Conservation (phyloP, 306 rosid genomes). For the Rosa rugosa region DNA sequence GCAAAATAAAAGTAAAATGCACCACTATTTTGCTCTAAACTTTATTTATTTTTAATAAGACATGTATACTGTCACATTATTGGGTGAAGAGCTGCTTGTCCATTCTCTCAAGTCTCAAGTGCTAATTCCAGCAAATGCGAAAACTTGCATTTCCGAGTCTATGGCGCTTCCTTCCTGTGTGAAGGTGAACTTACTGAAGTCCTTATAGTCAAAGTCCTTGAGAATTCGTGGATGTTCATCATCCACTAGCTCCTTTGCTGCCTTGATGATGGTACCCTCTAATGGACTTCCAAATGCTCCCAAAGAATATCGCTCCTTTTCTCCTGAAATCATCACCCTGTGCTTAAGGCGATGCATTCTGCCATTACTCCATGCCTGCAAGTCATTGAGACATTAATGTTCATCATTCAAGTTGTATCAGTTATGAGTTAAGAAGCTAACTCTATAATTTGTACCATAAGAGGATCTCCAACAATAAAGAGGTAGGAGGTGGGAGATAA, state of each 20-base stretch:
- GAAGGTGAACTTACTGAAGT: not conserved
- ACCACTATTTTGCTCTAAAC: not conserved
- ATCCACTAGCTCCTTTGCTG: constrained; percentile 13
- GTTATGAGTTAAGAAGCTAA: not conserved
- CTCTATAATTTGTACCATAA: constrained; percentile 4
- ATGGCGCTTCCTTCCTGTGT: not conserved
- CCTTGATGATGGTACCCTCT: constrained; percentile 15
- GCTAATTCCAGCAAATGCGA: constrained; percentile 12
- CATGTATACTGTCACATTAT: not conserved
- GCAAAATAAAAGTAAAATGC: too few species aligned
- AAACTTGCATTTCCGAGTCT: constrained; percentile 1
- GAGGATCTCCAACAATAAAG: constrained; percentile 22
- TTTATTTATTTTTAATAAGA: not conserved
- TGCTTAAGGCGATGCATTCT: constrained; percentile 19
- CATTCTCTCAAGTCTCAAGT: not conserved
- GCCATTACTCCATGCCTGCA: constrained; percentile 32
- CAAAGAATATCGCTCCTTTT: constrained; percentile 12
- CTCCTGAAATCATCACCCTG: constrained; percentile 12
- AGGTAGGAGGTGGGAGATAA: constrained; percentile 17
- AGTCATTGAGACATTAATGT: not conserved
- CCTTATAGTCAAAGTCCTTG: not conserved
- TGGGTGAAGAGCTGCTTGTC: not conserved
- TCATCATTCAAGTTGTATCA: not conserved
- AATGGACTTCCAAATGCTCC: constrained; percentile 13
- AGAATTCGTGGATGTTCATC: constrained; percentile 10